Conservation (phyloP, 164 flowering plant genomes). For the Sextonia rubra region DNA sequence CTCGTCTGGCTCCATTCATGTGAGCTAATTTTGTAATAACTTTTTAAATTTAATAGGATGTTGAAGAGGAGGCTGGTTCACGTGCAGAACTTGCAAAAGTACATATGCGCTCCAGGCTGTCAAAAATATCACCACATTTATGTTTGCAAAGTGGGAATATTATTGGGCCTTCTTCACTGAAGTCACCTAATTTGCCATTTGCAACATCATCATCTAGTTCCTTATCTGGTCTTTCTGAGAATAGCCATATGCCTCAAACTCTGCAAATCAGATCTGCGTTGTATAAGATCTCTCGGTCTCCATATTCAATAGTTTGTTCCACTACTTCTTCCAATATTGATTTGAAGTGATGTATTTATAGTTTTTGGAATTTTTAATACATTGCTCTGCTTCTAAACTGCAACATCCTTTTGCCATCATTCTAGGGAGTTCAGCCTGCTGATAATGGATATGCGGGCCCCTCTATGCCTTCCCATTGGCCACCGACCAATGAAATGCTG, state of each 20-base stretch:
- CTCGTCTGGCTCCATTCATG: neutral
- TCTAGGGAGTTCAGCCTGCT: conserved; percentile 31
- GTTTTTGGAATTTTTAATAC: neutral
- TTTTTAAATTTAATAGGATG: conserved; percentile 31
- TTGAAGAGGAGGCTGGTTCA: conserved; percentile 58
- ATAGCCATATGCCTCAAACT: conserved; percentile 50
- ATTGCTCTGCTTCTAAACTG: neutral
- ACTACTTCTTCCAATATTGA: neutral
- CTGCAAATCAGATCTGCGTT: conserved; percentile 76
- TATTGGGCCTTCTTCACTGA: conserved; percentile 15
- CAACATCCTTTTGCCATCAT: neutral
- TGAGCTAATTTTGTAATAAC: neutral
- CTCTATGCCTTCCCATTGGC: conserved; percentile 35
- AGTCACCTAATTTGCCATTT: conserved; percentile 31
- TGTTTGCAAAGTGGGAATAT: conserved; percentile 31
- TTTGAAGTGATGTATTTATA: neutral
- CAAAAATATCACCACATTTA: conserved; percentile 44
- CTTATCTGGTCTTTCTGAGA: conserved; percentile 25
- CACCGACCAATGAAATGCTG: conserved; percentile 26
- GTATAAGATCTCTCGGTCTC: conserved; percentile 77
- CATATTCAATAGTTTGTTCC: conserved; percentile 47
- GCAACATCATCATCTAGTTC: conserved; percentile 30
- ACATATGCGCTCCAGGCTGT: conserved; percentile 69
- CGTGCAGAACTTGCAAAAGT: conserved; percentile 92
- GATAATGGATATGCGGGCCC: conserved; percentile 32